These are phyloP conservation scores for Monosporascus sp. DNA, from an alignment of 2,329 filamentous ascomycete genomes.

Conservation along the genomic window DNA sequence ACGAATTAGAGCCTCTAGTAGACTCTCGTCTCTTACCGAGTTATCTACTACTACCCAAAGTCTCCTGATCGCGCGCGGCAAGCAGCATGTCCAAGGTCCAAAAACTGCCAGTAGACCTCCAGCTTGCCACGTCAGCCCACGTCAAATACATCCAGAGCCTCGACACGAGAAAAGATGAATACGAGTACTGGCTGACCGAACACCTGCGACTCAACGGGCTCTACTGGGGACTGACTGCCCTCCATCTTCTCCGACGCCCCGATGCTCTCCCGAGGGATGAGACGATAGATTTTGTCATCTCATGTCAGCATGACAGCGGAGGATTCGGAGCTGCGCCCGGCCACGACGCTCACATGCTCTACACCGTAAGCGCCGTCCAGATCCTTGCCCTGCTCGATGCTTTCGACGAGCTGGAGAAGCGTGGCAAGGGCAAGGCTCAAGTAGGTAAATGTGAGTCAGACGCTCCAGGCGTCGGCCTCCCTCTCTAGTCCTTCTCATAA, in stretches of 20 bases:
- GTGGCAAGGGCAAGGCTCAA: constrained; percentile 62
- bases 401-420: constrained; percentile 72
- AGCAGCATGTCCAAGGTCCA: constrained; percentile 28
- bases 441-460: constrained; percentile 70
- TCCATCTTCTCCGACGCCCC: constrained; percentile 77
- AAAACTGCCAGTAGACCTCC: constrained; percentile 34
- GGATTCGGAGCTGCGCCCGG: constrained; percentile 92
- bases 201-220: constrained; percentile 92
- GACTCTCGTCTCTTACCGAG: too few species aligned
- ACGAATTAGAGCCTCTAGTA: too few species aligned
- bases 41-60: too few species aligned
- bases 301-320: constrained; percentile 82
- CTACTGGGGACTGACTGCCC: constrained; percentile 90
- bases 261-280: constrained; percentile 74
- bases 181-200: constrained; percentile 97
- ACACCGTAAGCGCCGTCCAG: constrained; percentile 91
- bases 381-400: constrained; percentile 84
- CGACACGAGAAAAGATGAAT: constrained; percentile 86
- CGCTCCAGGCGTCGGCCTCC: constrained; percentile 6
- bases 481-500: constrained; percentile 11
- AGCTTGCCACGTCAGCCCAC: constrained; percentile 55
- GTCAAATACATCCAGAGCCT: constrained; percentile 90
- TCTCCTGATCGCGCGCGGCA: neutral
- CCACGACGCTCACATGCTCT: constrained; percentile 94
- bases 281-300: constrained; percentile 88